A percentile compares a stretch with the other conserved stretches of the same genome.
phyloP scores from a whole-genome alignment of 2,329 filamentous ascomycete genomes.

The Diplodia intermedia region DNA sequence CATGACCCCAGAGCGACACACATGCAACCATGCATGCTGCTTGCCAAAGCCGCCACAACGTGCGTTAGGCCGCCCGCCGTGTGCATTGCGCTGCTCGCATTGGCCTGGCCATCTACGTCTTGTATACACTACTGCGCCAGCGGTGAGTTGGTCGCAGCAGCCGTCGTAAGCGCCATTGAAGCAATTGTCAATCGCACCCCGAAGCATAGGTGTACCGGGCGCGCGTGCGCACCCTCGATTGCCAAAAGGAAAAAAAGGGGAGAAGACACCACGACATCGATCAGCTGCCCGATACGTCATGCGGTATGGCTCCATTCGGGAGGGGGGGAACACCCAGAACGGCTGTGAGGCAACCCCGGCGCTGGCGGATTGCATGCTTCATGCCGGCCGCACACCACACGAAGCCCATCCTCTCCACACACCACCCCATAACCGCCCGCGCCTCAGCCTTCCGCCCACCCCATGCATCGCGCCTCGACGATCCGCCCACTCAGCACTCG shows the following conservation, averaged over 20 bases:
- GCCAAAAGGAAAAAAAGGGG: not conserved
- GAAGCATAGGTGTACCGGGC: not conserved
- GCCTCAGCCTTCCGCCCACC: not conserved
- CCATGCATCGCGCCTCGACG: slow-evolving; percentile 20
- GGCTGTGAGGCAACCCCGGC: not conserved
- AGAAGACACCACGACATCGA: slow-evolving; percentile 2
- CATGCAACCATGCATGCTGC: not conserved
- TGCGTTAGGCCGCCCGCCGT: slow-evolving; percentile 14
- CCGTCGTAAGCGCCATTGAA: not conserved
- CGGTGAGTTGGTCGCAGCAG: not conserved
- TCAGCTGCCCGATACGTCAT: slow-evolving; percentile 17
- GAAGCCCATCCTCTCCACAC: not conserved
- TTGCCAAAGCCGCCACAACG: slow-evolving; percentile 4
- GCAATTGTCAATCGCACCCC: not conserved
- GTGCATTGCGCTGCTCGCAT: slow-evolving; percentile 13
- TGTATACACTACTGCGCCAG: not conserved
- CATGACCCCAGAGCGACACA: slow-evolving; percentile 11
- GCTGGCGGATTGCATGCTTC: slow-evolving; percentile 13
- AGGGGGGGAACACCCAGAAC: not conserved
- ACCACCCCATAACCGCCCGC: not conserved
- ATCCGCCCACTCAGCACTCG: slow-evolving; percentile 1
- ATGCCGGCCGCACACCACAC: slow-evolving; percentile 8
- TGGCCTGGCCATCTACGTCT: not conserved
- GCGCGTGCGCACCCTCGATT: not conserved
- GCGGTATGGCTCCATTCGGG: slow-evolving; percentile 4